phyloP scores from a whole-genome alignment of 1,139 yeast genomes.

The Geotrichum bryndzae region DNA sequence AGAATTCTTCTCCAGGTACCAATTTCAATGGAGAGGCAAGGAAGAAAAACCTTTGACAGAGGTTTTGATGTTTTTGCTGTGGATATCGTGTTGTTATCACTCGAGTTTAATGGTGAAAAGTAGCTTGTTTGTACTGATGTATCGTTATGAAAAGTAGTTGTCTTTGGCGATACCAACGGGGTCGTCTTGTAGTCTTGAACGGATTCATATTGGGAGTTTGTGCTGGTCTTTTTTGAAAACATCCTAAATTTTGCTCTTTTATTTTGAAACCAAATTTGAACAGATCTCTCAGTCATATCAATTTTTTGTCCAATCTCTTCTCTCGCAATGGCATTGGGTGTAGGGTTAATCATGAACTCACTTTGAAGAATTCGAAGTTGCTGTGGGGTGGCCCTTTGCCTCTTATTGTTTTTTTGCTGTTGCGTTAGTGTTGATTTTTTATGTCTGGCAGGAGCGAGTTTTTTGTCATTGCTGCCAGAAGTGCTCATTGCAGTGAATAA shows the following conservation, averaged over 20 bases:
- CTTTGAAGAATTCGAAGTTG: constrained; percentile 61
- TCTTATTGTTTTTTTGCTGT: constrained; percentile 38
- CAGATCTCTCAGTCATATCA: constrained; percentile 86
- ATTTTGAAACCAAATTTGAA: constrained; percentile 93
- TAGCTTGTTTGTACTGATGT: not conserved
- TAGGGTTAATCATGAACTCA: constrained; percentile 66
- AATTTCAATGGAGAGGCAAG: constrained; percentile 29
- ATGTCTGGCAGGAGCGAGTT: constrained; percentile 5
- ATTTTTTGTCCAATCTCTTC: constrained; percentile 68
- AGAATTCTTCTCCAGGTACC: constrained; percentile 33
- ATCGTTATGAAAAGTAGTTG: not conserved
- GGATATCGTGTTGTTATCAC: not conserved
- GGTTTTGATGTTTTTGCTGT: not conserved
- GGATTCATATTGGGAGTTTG: constrained; percentile 32
- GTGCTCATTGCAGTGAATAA: constrained; percentile 5
- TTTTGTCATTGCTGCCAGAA: not conserved
- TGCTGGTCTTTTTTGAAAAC: constrained; percentile 31
- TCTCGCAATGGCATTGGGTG: constrained; percentile 45
- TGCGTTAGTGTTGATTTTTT: constrained; percentile 36
- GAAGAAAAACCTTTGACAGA: constrained; percentile 19
- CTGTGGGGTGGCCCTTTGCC: constrained; percentile 69
- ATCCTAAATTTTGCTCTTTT: constrained; percentile 75
- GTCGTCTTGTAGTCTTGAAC: constrained; percentile 21
- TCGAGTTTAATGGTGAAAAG: not conserved
- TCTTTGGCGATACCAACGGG: constrained; percentile 11